phyloP scores from a whole-genome alignment of 306 rosid genomes.

The Rubus parviflorus region DNA sequence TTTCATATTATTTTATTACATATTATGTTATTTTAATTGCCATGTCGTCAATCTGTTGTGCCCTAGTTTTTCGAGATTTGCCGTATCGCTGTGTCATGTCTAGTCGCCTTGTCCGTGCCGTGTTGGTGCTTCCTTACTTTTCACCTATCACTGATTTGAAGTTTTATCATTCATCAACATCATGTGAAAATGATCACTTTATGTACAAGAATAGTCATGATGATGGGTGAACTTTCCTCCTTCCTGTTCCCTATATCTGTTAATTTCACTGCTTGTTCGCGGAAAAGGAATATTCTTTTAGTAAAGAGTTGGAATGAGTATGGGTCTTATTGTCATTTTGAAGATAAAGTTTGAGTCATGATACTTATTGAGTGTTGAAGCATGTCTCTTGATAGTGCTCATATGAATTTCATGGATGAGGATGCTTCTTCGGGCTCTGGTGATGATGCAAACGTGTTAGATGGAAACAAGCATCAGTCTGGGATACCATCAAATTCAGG shows the following conservation, averaged over 20 bases:
- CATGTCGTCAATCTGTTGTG: no score
- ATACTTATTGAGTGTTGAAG: conserved; percentile 13
- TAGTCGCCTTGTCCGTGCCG: no score
- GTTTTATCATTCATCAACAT: no score
- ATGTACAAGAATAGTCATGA: no score
- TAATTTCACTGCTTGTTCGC: neutral
- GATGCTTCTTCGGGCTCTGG: conserved; percentile 88
- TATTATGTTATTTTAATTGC: no score
- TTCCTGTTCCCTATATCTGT: neutral
- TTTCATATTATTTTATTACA: no score
- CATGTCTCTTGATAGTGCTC: conserved; percentile 44
- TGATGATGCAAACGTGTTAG: conserved; percentile 60
- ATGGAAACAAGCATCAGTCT: conserved; percentile 69
- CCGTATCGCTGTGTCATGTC: no score
- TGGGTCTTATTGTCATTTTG: conserved; percentile 22
- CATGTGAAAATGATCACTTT: no score
- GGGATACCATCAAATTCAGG: conserved; percentile 55
- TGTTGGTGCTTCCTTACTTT: no score
- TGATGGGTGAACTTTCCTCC: no score
- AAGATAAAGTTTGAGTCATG: conserved; percentile 25
- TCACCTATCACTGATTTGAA: no score
- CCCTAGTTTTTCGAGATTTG: no score
- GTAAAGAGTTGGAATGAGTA: conserved; percentile 24
- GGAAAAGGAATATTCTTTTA: neutral
- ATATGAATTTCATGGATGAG: conserved; percentile 62